These are phyloP conservation scores for Danielia oregonensis DNA, from an alignment of 805 yeast genomes.

Conservation along the genomic window DNA sequence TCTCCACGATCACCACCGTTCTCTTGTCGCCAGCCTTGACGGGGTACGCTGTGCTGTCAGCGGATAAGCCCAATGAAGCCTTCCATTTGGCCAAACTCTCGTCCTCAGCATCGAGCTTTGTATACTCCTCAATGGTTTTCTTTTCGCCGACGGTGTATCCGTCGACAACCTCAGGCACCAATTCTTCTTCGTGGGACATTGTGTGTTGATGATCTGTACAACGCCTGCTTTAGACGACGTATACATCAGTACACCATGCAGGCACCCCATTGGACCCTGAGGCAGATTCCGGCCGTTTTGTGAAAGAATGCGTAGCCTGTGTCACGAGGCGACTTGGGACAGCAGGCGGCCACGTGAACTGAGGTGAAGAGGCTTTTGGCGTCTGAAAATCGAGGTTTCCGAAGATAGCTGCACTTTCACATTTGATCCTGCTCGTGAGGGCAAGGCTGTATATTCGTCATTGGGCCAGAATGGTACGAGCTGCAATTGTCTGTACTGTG, in stretches of 20 bases:
- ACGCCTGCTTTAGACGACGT: not conserved
- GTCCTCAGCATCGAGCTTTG: constrained; percentile 81
- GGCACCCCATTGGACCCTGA: too few relatives aligned
- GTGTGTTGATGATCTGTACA: constrained; percentile 7
- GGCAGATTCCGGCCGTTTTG: too few relatives aligned
- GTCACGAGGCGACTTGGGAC: too few relatives aligned
- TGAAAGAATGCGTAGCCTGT: too few relatives aligned
- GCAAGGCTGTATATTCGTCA: too few relatives aligned
- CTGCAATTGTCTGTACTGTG: too few relatives aligned
- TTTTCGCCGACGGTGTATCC: constrained; percentile 65
- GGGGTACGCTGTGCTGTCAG: constrained; percentile 52
- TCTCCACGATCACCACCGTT: constrained; percentile 73
- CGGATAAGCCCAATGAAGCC: constrained; percentile 72
- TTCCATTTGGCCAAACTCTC: constrained; percentile 92
- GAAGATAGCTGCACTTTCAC: too few relatives aligned
- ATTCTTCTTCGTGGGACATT: constrained; percentile 47
- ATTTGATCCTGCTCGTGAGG: too few relatives aligned
- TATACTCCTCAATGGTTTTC: constrained; percentile 81
- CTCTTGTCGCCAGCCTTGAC: constrained; percentile 69
- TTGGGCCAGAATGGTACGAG: too few relatives aligned
- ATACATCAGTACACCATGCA: not conserved
- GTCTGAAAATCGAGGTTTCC: too few relatives aligned
- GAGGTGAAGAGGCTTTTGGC: too few relatives aligned
- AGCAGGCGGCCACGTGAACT: too few relatives aligned
- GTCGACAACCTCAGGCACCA: constrained; percentile 58